These are phyloP conservation scores for Mortierella antarctica DNA, from an alignment of 192 early-diverging fungal species.

Conservation along the genomic window DNA sequence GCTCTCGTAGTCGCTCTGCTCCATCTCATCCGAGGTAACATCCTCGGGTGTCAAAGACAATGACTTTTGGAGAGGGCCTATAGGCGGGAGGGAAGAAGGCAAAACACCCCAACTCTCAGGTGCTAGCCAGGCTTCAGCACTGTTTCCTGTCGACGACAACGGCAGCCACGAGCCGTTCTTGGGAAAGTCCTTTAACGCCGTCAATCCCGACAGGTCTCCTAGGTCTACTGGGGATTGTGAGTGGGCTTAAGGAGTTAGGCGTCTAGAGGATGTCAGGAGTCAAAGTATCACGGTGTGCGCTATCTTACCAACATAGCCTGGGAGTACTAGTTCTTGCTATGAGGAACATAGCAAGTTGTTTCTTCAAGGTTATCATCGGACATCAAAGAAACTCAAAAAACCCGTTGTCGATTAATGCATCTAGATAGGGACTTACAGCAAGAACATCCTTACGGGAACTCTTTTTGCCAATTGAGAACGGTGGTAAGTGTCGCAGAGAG, in stretches of 20 bases:
- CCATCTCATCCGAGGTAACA: conserved; percentile 30
- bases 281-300: background rate
- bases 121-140: conserved; percentile 31
- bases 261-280: background rate
- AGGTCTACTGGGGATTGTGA: conserved; percentile 7
- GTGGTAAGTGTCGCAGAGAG: conserved; percentile 4
- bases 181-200: conserved; percentile 23
- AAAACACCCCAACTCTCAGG: conserved; percentile 50
- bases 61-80: conserved; percentile 24
- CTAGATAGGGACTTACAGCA: background rate
- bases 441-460: conserved; percentile 23
- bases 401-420: background rate
- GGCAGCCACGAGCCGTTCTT: conserved; percentile 24
- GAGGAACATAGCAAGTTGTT: no score
- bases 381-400: background rate
- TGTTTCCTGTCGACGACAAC: conserved; percentile 9
- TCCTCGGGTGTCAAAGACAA: conserved; percentile 24
- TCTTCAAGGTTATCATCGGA: background rate
- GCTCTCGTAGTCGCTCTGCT: conserved; percentile 44
- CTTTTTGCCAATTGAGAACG: conserved; percentile 35
- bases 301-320: conserved; percentile 24
- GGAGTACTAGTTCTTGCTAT: conserved; percentile 13
- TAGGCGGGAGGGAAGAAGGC: conserved; percentile 1
- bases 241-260: background rate
- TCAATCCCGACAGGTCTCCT: conserved; percentile 22